phyloP scores from a whole-genome alignment of 2,329 filamentous ascomycete genomes.

The Penicillium occitanis region DNA sequence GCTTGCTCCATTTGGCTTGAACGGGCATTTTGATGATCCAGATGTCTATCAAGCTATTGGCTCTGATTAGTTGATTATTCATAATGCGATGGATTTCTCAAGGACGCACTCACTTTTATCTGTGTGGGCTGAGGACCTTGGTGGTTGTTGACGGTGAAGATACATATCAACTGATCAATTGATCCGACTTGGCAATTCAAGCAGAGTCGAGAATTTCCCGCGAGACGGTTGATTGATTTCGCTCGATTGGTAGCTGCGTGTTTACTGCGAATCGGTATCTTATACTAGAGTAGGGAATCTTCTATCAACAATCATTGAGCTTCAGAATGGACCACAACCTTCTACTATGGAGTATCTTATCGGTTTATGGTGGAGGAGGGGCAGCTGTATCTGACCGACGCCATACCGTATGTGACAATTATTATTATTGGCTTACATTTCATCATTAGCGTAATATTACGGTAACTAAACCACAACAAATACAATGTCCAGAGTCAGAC shows the following conservation, averaged over 20 bases:
- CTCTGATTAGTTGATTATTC: not conserved
- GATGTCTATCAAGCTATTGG: not conserved
- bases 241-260: not conserved
- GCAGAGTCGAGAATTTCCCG: not conserved
- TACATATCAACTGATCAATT: not conserved
- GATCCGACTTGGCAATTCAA: not conserved
- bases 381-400: not conserved
- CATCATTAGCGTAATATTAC: not conserved
- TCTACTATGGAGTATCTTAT: not conserved
- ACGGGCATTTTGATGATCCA: not conserved
- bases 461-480: not conserved
- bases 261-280: not conserved
- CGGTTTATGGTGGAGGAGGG: not conserved
- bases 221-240: not conserved
- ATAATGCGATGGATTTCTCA: not conserved
- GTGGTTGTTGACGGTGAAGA: not conserved
- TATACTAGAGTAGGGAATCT: not conserved
- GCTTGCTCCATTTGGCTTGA: constrained; percentile 26
- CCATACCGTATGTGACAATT: not conserved
- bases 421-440: not conserved
- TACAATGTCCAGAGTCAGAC: not conserved
- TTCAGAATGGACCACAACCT: not conserved
- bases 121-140: not conserved
- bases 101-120: not conserved
- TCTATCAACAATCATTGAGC: not conserved